These are phyloP conservation scores for Naganishia sp. DNA, from an alignment of 1,284 basidiomycete species.

Conservation along the genomic window DNA sequence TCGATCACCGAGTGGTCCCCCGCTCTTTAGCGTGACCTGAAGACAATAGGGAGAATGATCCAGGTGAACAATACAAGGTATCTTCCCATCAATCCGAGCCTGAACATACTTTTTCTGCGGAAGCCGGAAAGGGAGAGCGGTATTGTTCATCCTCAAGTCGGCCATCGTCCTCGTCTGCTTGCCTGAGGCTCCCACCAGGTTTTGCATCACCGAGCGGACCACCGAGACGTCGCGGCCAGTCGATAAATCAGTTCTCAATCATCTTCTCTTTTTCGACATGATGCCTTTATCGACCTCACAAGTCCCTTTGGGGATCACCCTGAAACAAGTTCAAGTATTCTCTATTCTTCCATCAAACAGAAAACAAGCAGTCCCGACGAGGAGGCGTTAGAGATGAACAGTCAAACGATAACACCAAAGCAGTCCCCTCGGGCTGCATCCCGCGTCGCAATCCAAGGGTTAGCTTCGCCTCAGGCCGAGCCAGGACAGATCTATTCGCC, in stretches of 20 bases:
- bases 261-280: background rate
- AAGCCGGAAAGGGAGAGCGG: background rate
- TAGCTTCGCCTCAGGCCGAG: conserved; percentile 12
- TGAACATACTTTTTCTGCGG: background rate
- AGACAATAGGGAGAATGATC: no score
- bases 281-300: background rate
- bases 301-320: conserved; percentile 6
- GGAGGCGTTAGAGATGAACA: background rate
- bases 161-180: background rate
- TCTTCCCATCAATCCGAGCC: no score
- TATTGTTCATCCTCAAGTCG: background rate
- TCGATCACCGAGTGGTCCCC: no score
- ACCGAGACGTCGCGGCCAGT: background rate
- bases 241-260: background rate
- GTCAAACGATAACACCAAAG: conserved; percentile 21
- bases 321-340: conserved; percentile 25
- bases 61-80: no score
- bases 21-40: no score
- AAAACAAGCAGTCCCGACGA: background rate
- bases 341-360: conserved; percentile 8
- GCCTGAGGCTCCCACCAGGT: background rate
- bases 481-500: conserved; percentile 26
- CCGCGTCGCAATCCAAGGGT: conserved; percentile 2
- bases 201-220: background rate
- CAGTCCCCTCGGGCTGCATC: conserved; percentile 3